These are phyloP conservation scores for Talaromyces sp. DNA, from an alignment of 2,329 filamentous ascomycete species.

Conservation along the genomic window DNA sequence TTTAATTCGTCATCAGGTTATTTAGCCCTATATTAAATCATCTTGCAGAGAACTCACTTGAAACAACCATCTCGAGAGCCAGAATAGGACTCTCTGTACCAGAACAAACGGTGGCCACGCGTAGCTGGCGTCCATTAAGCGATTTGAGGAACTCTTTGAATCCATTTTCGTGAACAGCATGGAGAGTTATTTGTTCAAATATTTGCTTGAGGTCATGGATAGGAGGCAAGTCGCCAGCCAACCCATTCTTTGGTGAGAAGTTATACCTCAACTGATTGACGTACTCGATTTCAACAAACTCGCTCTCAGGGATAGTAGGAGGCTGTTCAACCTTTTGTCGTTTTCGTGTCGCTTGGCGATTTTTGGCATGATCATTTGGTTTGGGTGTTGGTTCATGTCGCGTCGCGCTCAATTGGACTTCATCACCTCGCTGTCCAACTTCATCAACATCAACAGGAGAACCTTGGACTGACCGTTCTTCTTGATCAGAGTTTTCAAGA, in stretches of 20 bases:
- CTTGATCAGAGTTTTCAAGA: not conserved
- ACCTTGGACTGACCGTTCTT: not conserved
- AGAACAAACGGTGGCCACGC: constrained; percentile 71
- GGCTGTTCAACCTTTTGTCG: not conserved
- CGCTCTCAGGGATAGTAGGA: not conserved
- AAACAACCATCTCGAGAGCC: constrained; percentile 57
- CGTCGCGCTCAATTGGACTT: not conserved
- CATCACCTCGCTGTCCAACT: not conserved
- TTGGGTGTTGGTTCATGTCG: not conserved
- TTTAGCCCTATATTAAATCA: not conserved
- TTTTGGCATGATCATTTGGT: not conserved
- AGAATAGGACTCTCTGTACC: constrained; percentile 73
- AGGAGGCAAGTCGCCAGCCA: constrained; percentile 43
- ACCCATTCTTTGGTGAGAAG: constrained; percentile 20
- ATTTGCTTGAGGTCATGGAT: constrained; percentile 48
- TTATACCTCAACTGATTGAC: constrained; percentile 13
- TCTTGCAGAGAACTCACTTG: constrained; percentile 34
- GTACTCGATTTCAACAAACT: constrained; percentile 16
- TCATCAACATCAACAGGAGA: not conserved
- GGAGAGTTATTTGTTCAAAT: constrained; percentile 48
- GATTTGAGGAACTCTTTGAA: constrained; percentile 36
- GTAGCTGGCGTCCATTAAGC: constrained; percentile 41
- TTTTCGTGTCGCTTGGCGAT: not conserved
- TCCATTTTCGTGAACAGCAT: constrained; percentile 30
- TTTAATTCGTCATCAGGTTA: constrained; percentile 15